These are phyloP conservation scores for Hypoxylon sp. DNA, from an alignment of 2,329 filamentous ascomycete species.

Conservation along the genomic window DNA sequence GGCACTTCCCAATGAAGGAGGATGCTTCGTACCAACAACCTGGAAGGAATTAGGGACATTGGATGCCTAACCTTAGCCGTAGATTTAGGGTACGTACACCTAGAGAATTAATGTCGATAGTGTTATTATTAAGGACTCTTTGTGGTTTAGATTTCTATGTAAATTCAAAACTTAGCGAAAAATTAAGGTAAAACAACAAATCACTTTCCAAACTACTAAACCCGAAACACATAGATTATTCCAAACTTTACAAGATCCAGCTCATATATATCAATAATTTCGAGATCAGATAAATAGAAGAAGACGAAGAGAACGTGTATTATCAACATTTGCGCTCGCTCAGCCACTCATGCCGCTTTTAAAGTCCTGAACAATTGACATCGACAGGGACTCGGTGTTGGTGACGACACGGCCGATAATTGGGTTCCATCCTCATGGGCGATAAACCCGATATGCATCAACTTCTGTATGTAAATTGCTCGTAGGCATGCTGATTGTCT, in stretches of 20 bases:
- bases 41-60: constrained; percentile 8
- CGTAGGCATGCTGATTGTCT: constrained; percentile 24
- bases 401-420: constrained; percentile 35
- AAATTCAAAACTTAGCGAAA: constrained; percentile 9
- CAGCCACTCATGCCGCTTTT: constrained; percentile 22
- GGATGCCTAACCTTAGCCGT: too few species aligned
- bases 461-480: constrained; percentile 11
- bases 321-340: constrained; percentile 8
- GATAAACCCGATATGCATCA: constrained; percentile 33
- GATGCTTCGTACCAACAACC: too few species aligned
- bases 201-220: constrained; percentile 20
- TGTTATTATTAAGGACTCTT: constrained; percentile 20
- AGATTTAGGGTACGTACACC: too few species aligned
- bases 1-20: constrained; percentile 1
- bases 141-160: constrained; percentile 22
- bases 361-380: constrained; percentile 4
- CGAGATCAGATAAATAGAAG: constrained; percentile 1
- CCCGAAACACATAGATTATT: constrained; percentile 31
- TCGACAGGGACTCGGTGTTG: constrained; percentile 9
- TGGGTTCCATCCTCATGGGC: constrained; percentile 37
- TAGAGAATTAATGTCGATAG: too few species aligned
- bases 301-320: neutral
- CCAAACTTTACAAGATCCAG: constrained; percentile 22
- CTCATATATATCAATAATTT: constrained; percentile 10
- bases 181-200: constrained; percentile 25